Evolutionary conservation across 1,139 yeast genomes (phyloP).

Genomic region (Blastobotrys aristatus): DNA sequence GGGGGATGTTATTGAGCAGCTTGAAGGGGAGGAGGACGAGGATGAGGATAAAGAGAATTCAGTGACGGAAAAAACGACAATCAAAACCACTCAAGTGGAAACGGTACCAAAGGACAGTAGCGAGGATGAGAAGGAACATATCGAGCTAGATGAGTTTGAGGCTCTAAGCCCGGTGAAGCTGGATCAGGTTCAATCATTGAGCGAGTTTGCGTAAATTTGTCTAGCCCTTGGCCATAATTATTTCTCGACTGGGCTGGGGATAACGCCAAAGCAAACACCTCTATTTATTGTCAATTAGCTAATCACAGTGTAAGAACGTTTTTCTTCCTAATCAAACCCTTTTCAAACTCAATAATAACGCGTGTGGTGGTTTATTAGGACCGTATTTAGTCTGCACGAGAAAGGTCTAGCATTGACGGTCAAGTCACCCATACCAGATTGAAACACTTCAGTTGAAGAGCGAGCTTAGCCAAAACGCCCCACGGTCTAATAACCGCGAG

Average conservation of each 20-base stretch:
- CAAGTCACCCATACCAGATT: no score
- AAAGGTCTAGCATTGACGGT: no score
- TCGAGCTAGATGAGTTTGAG: slow-evolving; percentile 12
- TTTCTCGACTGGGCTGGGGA: background rate
- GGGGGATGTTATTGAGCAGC: slow-evolving; percentile 7
- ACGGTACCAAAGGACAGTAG: background rate
- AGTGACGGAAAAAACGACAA: background rate
- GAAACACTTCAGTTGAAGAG: no score
- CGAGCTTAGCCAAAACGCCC: no score
- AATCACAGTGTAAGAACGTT: no score
- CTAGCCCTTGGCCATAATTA: slow-evolving; percentile 1
- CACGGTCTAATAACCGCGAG: no score
- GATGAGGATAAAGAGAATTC: slow-evolving; percentile 3
- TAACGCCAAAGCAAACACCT: no score
- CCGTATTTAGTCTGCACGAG: no score
- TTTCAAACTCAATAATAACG: no score
- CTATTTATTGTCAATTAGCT: no score
- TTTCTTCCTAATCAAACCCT: no score
- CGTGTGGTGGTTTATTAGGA: no score
- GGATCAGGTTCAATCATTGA: slow-evolving; percentile 14
- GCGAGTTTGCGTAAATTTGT: background rate
- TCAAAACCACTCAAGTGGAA: background rate
- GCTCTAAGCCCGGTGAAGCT: slow-evolving; percentile 16
- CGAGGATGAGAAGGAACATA: background rate
- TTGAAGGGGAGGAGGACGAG: slow-evolving; percentile 9